Percentiles rank a stretch among this genome's conserved stretches.
These are phyloP conservation scores for Cercospora sesami DNA, from an alignment of 2,329 filamentous ascomycete species.

Conservation along the genomic window DNA sequence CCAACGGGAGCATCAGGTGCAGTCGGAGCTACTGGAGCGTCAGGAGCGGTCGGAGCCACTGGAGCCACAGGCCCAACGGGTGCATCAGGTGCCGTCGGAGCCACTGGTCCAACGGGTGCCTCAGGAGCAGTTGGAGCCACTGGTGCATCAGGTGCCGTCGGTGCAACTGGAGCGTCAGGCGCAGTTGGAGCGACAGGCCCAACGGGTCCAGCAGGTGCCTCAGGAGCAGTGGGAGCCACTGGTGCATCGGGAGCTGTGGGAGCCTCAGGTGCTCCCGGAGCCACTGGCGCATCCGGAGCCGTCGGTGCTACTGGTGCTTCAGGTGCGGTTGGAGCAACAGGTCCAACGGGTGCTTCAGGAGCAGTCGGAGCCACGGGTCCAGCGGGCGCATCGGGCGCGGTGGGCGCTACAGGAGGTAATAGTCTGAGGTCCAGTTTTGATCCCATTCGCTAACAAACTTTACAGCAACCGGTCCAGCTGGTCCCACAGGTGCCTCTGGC, in stretches of 20 bases:
- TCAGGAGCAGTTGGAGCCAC: background rate
- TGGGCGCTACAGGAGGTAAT: background rate
- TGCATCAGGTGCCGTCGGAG: background rate
- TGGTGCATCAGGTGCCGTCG: background rate
- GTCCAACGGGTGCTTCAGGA: background rate
- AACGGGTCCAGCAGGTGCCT: too few species aligned
- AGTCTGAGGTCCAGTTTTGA: too few species aligned
- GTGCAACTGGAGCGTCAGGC: background rate
- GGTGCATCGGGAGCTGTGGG: background rate
- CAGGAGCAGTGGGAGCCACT: background rate
- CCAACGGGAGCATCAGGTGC: background rate
- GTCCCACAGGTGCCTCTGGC: background rate
- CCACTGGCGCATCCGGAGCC: background rate
- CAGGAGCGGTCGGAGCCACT: background rate
- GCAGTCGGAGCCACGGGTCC: background rate
- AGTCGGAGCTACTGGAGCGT: background rate
- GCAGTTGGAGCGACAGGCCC: background rate
- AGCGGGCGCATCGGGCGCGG: background rate
- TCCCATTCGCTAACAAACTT: too few species aligned
- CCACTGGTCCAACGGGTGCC: background rate
- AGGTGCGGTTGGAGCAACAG: background rate
- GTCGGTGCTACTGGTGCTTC: background rate
- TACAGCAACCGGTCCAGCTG: background rate
- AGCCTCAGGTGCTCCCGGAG: background rate
- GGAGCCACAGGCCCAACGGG: background rate